Evolutionary conservation across 352 stramenopile species (phyloP).

Genomic region (Peronosclerospora sorghi): DNA sequence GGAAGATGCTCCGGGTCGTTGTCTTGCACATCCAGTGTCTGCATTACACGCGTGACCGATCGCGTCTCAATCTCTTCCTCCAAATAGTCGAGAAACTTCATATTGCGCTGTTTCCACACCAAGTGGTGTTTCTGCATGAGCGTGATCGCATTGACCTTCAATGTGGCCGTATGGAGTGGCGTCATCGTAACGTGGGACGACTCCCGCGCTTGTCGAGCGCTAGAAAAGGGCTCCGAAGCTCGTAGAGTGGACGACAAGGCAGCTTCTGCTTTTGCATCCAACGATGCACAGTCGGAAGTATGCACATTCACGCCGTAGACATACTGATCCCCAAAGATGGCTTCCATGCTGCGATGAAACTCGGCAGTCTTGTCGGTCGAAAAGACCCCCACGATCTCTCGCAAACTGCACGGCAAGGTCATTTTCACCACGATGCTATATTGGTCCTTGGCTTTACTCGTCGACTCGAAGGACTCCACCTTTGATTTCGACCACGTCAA

Average conservation of each 20-base stretch:
- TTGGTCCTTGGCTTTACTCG: constrained; percentile 30
- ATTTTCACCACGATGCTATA: constrained; percentile 53
- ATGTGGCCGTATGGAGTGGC: constrained; percentile 16
- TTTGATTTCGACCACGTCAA: constrained; percentile 22
- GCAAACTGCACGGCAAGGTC: constrained; percentile 42
- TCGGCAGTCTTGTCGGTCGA: constrained; percentile 31
- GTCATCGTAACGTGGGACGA: constrained; percentile 1
- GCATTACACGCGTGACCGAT: constrained; percentile 48
- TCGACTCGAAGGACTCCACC: constrained; percentile 40
- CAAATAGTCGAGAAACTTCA: constrained; percentile 51
- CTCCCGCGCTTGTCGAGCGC: background rate
- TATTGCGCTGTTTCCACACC: constrained; percentile 34
- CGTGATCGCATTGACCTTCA: constrained; percentile 43
- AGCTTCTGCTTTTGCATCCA: background rate
- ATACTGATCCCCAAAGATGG: constrained; percentile 52
- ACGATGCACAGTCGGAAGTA: constrained; percentile 21
- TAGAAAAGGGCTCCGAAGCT: constrained; percentile 10
- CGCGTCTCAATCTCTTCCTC: constrained; percentile 44
- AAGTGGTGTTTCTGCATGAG: constrained; percentile 39
- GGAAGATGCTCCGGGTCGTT: constrained; percentile 23
- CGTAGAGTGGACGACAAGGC: constrained; percentile 2
- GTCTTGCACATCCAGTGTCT: constrained; percentile 33
- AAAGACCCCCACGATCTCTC: constrained; percentile 50
- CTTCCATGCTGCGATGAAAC: constrained; percentile 56
- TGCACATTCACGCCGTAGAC: constrained; percentile 41